phyloP scores from a whole-genome alignment of 208 protist species.

The Phytomonas francai region DNA sequence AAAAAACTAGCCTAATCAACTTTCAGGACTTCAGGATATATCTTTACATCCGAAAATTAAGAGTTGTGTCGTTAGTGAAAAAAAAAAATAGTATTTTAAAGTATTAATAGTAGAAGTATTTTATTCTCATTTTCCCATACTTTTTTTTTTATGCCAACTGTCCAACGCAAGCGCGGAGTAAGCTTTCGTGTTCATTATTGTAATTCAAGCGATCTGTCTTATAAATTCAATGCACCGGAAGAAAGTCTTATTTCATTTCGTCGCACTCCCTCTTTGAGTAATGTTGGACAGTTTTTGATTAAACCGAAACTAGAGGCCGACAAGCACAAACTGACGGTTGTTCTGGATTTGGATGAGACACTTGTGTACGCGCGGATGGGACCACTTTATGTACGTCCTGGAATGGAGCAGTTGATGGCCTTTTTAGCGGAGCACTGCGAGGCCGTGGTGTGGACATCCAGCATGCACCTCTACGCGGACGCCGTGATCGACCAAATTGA shows the following conservation, averaged over 20 bases:
- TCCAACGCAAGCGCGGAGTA: conserved; percentile 38
- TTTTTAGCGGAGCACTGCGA: conserved; percentile 76
- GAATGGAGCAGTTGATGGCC: conserved; percentile 63
- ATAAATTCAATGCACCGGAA: conserved; percentile 11
- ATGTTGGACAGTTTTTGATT: conserved; percentile 30
- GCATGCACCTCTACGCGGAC: conserved; percentile 76
- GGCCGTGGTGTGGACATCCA: conserved; percentile 83
- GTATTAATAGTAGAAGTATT: conserved; percentile 5
- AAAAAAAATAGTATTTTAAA: conserved; percentile 6
- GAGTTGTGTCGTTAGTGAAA: not conserved
- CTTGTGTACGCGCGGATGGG: conserved; percentile 82
- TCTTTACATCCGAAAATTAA: not conserved
- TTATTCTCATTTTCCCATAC: not conserved
- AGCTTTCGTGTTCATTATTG: conserved; percentile 38
- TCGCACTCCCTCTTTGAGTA: conserved; percentile 27
- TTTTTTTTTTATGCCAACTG: conserved; percentile 8
- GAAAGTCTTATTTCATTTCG: conserved; percentile 20
- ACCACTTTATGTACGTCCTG: conserved; percentile 84
- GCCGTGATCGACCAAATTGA: conserved; percentile 84
- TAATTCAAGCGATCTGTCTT: conserved; percentile 12
- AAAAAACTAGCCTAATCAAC: not conserved
- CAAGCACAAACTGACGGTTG: conserved; percentile 67
- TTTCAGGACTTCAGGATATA: not conserved
- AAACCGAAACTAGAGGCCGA: conserved; percentile 42
- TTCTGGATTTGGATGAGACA: conserved; percentile 90